phyloP scores from a whole-genome alignment of 164 flowering plant genomes.

The Echeveria elegans region DNA sequence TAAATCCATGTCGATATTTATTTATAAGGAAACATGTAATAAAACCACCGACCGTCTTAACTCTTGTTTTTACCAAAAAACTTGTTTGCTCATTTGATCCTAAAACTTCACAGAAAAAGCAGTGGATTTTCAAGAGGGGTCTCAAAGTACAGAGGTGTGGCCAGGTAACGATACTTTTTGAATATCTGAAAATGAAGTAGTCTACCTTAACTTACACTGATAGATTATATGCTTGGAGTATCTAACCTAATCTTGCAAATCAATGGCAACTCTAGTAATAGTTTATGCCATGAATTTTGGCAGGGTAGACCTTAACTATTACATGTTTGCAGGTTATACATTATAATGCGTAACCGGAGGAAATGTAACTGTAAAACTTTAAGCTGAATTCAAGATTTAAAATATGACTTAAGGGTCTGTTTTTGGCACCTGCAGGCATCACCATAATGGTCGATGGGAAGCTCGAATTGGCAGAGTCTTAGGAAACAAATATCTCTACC shows the following conservation, averaged over 20 bases:
- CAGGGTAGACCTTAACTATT: no score
- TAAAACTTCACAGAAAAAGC: conserved; percentile 65
- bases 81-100: conserved; percentile 13
- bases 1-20: not conserved
- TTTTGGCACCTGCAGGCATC: conserved; percentile 25
- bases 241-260: not conserved
- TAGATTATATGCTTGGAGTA: no score
- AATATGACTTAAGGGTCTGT: not conserved
- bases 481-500: conserved; percentile 49
- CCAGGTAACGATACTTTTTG: no score
- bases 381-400: not conserved
- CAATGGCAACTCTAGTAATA: not conserved
- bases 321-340: no score
- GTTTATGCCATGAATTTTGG: not conserved
- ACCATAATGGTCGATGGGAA: conserved; percentile 56
- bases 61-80: not conserved
- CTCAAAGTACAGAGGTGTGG: conserved; percentile 94
- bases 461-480: conserved; percentile 43
- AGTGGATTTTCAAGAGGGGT: conserved; percentile 95
- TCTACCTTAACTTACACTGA: no score
- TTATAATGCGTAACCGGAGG: not conserved
- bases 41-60: not conserved
- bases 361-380: not conserved
- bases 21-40: not conserved
- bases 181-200: no score